Conservation (phyloP, 805 yeast genomes). For the Suhomyces faveliae region DNA sequence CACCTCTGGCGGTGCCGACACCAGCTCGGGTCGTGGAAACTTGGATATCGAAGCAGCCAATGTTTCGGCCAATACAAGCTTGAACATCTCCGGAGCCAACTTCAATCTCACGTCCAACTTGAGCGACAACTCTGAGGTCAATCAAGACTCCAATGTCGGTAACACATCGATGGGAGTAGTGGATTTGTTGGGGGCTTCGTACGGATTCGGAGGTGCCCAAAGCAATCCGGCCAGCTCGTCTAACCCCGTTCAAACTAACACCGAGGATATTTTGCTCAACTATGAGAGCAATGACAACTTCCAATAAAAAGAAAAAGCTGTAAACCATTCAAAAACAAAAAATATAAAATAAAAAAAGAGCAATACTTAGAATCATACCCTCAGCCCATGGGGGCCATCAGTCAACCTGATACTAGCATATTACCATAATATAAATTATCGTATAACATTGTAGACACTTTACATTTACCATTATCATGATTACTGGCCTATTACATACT, state of each 20-base stretch:
- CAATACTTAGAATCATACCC: too few relatives aligned
- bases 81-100: slow-evolving; percentile 6
- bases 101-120: not conserved
- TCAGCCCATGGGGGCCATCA: not conserved
- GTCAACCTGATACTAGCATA: not conserved
- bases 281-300: slow-evolving; percentile 2
- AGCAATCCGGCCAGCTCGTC: not conserved
- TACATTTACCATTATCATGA: too few relatives aligned
- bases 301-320: not conserved
- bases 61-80: slow-evolving; percentile 1
- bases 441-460: not conserved
- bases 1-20: slow-evolving; percentile 1
- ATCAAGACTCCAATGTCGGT: not conserved
- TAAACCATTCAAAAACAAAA: not conserved
- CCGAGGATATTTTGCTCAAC: slow-evolving; percentile 2
- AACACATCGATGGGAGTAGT: slow-evolving; percentile 11
- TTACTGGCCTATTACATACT: too few relatives aligned
- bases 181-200: slow-evolving; percentile 19
- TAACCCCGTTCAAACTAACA: not conserved
- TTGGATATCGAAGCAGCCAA: slow-evolving; percentile 3
- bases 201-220: slow-evolving; percentile 10
- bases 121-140: not conserved
- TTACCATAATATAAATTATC: not conserved
- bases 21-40: not conserved
- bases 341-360: not conserved